Evolutionary conservation across 2,329 filamentous ascomycete species (phyloP).

Genomic region (Apiospora marii): DNA sequence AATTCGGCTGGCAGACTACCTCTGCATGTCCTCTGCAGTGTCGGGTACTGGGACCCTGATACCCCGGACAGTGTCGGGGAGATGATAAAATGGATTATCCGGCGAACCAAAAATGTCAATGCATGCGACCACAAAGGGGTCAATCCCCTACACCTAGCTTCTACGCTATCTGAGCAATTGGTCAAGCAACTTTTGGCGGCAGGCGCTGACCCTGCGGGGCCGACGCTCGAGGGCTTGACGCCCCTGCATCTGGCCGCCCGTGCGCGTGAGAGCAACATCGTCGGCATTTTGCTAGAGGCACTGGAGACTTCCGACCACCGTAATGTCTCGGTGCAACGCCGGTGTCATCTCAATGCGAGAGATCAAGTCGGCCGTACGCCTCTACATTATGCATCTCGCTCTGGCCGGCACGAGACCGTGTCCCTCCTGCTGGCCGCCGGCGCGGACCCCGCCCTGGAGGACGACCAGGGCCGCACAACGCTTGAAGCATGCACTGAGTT

Average conservation of each 20-base stretch:
- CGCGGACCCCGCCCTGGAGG: slow-evolving; percentile 28
- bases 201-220: slow-evolving; percentile 44
- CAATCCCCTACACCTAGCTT: slow-evolving; percentile 38
- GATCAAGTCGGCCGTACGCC: slow-evolving; percentile 28
- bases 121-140: slow-evolving; percentile 31
- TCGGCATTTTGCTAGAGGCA: slow-evolving; percentile 41
- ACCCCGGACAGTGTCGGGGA: not conserved
- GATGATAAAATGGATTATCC: not conserved
- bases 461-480: slow-evolving; percentile 26
- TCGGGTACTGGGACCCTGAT: not conserved
- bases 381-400: slow-evolving; percentile 36
- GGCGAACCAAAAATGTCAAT: slow-evolving; percentile 17
- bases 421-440: slow-evolving; percentile 38
- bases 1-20: not conserved
- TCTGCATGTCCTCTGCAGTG: not conserved
- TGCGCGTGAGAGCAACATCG: slow-evolving; percentile 42
- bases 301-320: not conserved
- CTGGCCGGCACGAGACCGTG: slow-evolving; percentile 38
- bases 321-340: too few relatives aligned
- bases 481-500: slow-evolving; percentile 31
- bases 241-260: slow-evolving; percentile 50
- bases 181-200: slow-evolving; percentile 43
- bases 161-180: slow-evolving; percentile 31
- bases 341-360: not conserved
- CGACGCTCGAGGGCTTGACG: slow-evolving; percentile 45